Evolutionary conservation across 1,284 basidiomycete genomes (phyloP).

Genomic region (Marasmius fiardii): DNA sequence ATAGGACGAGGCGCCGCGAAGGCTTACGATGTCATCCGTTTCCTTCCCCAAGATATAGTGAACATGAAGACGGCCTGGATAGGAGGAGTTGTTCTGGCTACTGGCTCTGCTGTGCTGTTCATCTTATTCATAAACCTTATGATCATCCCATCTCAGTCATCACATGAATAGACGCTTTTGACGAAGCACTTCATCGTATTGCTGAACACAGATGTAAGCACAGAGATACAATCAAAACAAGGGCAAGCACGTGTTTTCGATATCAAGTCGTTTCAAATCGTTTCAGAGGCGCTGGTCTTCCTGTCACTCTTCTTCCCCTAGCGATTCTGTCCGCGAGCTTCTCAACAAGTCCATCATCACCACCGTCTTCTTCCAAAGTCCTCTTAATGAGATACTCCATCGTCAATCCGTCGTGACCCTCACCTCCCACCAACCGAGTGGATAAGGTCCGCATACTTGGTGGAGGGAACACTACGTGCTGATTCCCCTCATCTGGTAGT

Average conservation of each 20-base stretch:
- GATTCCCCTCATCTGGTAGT: slow-evolving; percentile 28
- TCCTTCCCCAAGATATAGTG: slow-evolving; percentile 11
- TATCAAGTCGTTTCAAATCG: slow-evolving; percentile 58
- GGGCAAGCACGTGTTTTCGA: not conserved
- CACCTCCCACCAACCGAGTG: slow-evolving; percentile 42
- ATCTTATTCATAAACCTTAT: not conserved
- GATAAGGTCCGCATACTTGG: slow-evolving; percentile 55
- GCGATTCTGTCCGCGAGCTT: slow-evolving; percentile 60
- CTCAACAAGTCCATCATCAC: slow-evolving; percentile 47
- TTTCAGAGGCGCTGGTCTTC: slow-evolving; percentile 53
- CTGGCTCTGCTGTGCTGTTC: slow-evolving; percentile 6
- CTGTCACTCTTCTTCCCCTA: slow-evolving; percentile 39
- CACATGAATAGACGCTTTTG: not conserved
- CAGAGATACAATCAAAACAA: too few species aligned
- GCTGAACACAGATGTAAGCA: too few species aligned
- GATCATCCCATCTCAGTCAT: not conserved
- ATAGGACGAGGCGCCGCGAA: slow-evolving; percentile 16
- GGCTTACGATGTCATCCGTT: slow-evolving; percentile 17
- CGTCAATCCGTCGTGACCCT: slow-evolving; percentile 57
- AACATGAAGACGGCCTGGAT: slow-evolving; percentile 16
- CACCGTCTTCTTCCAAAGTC: slow-evolving; percentile 62
- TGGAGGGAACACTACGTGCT: slow-evolving; percentile 48
- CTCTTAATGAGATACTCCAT: slow-evolving; percentile 86
- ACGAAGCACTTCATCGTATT: too few species aligned
- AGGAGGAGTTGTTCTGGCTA: slow-evolving; percentile 15